Evolutionary conservation across 352 stramenopile species (phyloP), one percentile per base, ranked within the genome.

Genomic region (Globisporangium ultimum): DNA sequence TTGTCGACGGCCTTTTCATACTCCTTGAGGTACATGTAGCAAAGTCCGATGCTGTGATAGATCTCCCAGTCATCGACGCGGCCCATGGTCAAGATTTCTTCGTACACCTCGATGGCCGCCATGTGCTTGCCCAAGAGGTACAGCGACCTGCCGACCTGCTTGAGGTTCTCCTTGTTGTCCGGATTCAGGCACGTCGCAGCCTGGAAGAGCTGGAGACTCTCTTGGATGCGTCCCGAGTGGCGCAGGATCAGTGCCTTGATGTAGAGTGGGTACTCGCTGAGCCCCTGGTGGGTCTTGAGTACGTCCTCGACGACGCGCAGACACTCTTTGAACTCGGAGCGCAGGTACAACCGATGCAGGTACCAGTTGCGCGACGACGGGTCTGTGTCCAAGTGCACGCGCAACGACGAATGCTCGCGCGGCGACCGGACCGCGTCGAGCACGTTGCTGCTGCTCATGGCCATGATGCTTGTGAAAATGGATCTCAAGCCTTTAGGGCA

Each of bases 201-300:
- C 70, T 98, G 93, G 61, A 98, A 97, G 2, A 97, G 76, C 72
- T 91, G 81, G 18, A 98, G 60, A 40, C 76, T 91, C 70, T 98
- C 89, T 63, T 97, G 80, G 46, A 98, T 97, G 12, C 80, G 73
- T 4, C 93, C 91, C 1, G 87, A 89, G 45, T 96, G 84, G 13
- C 92, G 78, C 60, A 96, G 49, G 53, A 98, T 96, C 46, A 98
- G 64, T 14, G 84, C 88, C 65, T 98, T 98, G 57, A 97, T 73
- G 66, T 97, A 97, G 51, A 98, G 67, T 3, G 91, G 79, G 60
- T 97, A 97, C 75, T 98, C 91, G 54, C 86, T 95, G 54, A 97
- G 68, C 0, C 90, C 91, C 53, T 93, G 74, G 67, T 88, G 79
- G 48, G 78, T 74, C 62, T 80, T 73, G 17, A 98, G 77, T 56